Conservation (phyloP, 352 stramenopile genomes). For the Globisporangium yorkense region DNA sequence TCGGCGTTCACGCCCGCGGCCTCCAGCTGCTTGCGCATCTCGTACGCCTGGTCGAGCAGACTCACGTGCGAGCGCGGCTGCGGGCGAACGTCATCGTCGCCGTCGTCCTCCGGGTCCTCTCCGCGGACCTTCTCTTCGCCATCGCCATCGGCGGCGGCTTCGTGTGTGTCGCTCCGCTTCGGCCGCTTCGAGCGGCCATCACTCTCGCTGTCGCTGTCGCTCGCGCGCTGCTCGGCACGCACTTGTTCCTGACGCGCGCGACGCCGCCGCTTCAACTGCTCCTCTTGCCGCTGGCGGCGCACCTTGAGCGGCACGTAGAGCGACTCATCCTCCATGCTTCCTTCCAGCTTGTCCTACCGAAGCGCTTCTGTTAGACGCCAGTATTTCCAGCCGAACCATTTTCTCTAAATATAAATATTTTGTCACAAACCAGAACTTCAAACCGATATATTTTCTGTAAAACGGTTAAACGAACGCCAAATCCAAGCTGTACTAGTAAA, state of each 20-base stretch:
- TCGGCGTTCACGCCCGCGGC: constrained; percentile 74
- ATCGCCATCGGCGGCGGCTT: neutral
- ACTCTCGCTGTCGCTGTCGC: constrained; percentile 2
- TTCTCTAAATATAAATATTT: too few species aligned
- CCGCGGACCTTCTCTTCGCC: neutral
- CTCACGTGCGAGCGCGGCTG: constrained; percentile 58
- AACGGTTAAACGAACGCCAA: too few species aligned
- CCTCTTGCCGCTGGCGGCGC: constrained; percentile 60
- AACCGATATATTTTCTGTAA: too few species aligned
- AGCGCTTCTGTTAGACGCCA: too few species aligned
- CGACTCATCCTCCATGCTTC: constrained; percentile 12
- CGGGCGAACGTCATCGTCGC: constrained; percentile 5
- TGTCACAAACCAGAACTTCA: too few species aligned
- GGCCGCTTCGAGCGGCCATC: constrained; percentile 6
- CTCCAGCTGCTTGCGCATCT: constrained; percentile 77
- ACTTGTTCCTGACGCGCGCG: constrained; percentile 47
- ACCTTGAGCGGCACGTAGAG: constrained; percentile 83
- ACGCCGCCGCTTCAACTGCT: constrained; percentile 48
- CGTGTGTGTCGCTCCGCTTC: neutral
- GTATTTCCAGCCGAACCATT: too few species aligned
- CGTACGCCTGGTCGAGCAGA: constrained; percentile 77
- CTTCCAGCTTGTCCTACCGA: too few species aligned
- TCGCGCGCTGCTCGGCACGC: constrained; percentile 25
- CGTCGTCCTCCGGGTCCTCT: constrained; percentile 8
- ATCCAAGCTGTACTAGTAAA: too few species aligned